Base-by-base conservation (phyloP, 352 stramenopile species). In the Elongisporangium senticosum region DNA sequence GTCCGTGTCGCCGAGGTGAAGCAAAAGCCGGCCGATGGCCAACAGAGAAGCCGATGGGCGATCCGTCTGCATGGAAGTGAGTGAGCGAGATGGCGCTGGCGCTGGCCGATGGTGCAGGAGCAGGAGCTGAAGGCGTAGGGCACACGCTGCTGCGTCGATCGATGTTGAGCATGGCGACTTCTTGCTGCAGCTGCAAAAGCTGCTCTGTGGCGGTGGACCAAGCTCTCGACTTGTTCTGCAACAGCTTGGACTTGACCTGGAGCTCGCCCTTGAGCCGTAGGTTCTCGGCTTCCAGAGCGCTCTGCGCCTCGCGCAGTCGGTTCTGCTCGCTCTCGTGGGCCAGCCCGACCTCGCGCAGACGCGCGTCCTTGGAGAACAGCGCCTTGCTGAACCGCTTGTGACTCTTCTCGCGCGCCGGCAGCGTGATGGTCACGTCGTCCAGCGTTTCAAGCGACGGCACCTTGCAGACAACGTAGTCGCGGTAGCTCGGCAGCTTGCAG, bases 211-310 rank as follows among this genome's bases (percentile, higher is more conserved):
- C 85, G 33, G 63, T 86, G 0, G 85, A 92, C 85, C 83, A 94
- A 10, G 83, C 85, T 47, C 79, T 82, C 2, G 83, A 91, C 53
- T 94, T 94, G 55, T 94, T 94, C 33, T 86, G 77, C 17, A 94
- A 55, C 19, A 94, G 61, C 61, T 90, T 87, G 8, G 80, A 89
- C 63, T 94, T 94, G 51, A 93, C 70, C 33, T 90, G 71, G 24
- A 94, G 56, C 47, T 94, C 85, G 11, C 75, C 79, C 63, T 87
- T 88, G 8, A 94, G 68, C 0, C 79, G 69, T 50, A 79, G 39
- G 26, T 93, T 94, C 47, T 94, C 85, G 0, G 77, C 83, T 60
- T 90, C 80, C 2, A 94, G 68, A 11, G 67, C 77, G 21, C 69
- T 78, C 48, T 86, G 79, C 3, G 69, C 65, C 33, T 90, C 69